Evolutionary conservation across 441 rosid species (phyloP).

Genomic region (Flueggea neowawraea): DNA sequence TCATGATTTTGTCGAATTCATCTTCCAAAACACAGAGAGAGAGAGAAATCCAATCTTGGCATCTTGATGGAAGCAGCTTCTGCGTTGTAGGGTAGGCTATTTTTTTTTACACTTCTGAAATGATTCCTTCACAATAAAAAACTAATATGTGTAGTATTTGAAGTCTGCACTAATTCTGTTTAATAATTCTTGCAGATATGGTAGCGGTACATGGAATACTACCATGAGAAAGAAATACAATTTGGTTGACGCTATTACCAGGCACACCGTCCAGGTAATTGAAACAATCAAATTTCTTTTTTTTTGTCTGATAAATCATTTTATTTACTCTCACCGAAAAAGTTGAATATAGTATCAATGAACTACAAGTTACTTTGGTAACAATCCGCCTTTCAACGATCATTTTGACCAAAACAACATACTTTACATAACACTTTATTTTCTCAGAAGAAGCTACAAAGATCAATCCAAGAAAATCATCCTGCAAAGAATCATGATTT

Average conservation of each 20-base stretch:
- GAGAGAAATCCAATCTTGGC: slow-evolving; percentile 58
- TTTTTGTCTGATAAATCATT: no score
- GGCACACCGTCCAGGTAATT: slow-evolving; percentile 76
- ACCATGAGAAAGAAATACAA: slow-evolving; percentile 55
- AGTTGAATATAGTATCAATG: no score
- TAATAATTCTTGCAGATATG: slow-evolving; percentile 38
- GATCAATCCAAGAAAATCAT: no score
- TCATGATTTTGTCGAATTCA: slow-evolving; percentile 67
- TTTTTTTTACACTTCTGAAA: not conserved
- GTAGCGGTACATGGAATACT: slow-evolving; percentile 48
- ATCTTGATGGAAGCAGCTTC: slow-evolving; percentile 68
- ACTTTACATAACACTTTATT: no score
- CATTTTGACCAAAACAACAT: no score
- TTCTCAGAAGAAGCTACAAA: no score
- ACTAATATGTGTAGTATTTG: no score
- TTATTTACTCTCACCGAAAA: no score
- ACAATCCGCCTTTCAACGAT: no score
- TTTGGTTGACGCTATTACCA: slow-evolving; percentile 52
- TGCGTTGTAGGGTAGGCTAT: slow-evolving; percentile 53
- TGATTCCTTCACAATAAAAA: not conserved
- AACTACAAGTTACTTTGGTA: no score
- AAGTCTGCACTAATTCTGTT: not conserved
- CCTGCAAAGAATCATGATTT: no score
- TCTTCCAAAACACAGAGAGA: slow-evolving; percentile 66
- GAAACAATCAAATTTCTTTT: not conserved